phyloP scores from a whole-genome alignment of 139 green algal genomes.

The Closterium sp. region DNA sequence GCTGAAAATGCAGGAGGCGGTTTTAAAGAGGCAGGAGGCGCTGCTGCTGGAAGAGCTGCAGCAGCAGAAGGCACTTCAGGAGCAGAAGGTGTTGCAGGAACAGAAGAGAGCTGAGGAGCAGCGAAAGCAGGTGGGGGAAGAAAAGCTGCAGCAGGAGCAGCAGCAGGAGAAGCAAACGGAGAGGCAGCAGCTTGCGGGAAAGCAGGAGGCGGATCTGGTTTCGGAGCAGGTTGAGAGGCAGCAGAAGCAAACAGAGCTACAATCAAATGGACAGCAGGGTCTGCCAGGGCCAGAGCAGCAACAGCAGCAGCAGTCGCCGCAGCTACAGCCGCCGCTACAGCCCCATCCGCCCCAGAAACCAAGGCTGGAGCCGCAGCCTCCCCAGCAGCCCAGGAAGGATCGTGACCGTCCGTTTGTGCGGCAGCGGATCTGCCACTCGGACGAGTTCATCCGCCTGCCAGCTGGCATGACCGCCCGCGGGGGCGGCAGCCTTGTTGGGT shows the following conservation, averaged over 20 bases:
- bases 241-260: not conserved
- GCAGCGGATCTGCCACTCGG: not conserved
- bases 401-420: not conserved
- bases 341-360: not conserved
- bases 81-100: not conserved
- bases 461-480: not conserved
- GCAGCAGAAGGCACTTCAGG: not conserved
- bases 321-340: not conserved
- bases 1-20: not conserved
- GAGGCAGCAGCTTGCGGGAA: not conserved
- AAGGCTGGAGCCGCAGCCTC: not conserved
- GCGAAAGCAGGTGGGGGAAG: not conserved
- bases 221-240: not conserved
- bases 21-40: not conserved
- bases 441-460: not conserved
- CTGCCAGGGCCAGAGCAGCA: not conserved
- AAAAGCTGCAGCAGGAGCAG: not conserved
- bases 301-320: not conserved
- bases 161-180: not conserved
- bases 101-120: not conserved
- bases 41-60: not conserved
- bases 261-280: not conserved
- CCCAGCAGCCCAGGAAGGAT: not conserved
- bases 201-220: not conserved
- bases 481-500: not conserved